These are phyloP conservation scores for Diaporthe batatas DNA, from an alignment of 2,329 filamentous ascomycete species.

Conservation along the genomic window DNA sequence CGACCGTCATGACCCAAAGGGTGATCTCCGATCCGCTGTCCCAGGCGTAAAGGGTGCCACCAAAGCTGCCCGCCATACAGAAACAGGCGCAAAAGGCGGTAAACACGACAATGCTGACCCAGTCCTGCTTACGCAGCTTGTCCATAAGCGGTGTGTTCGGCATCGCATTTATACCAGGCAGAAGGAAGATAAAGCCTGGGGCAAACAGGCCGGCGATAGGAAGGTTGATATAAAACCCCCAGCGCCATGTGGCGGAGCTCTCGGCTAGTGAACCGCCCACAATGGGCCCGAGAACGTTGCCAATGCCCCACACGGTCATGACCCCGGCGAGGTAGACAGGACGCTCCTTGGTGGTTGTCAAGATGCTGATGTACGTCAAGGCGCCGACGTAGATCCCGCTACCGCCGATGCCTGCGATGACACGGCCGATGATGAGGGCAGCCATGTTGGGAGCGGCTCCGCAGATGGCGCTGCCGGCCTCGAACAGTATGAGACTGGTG, in stretches of 20 bases:
- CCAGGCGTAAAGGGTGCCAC: conserved; percentile 63
- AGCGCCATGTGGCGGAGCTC: conserved; percentile 56
- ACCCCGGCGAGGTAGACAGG: conserved; percentile 46
- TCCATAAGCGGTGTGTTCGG: conserved; percentile 43
- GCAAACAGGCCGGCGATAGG: conserved; percentile 55
- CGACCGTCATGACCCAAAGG: conserved; percentile 57
- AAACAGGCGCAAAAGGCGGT: conserved; percentile 55
- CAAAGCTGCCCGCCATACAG: conserved; percentile 64
- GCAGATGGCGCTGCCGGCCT: conserved; percentile 52
- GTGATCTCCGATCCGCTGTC: conserved; percentile 57
- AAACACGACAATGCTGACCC: conserved; percentile 57
- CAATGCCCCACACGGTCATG: conserved; percentile 54
- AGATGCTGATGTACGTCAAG: conserved; percentile 46
- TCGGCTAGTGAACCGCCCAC: conserved; percentile 59
- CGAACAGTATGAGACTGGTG: conserved; percentile 26
- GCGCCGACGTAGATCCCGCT: conserved; percentile 54
- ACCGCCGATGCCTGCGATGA: conserved; percentile 56
- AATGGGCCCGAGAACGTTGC: conserved; percentile 57
- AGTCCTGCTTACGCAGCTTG: conserved; percentile 56
- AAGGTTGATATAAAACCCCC: conserved; percentile 68
- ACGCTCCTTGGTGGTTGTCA: conserved; percentile 46
- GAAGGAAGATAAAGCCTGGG: conserved; percentile 48
- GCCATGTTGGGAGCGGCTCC: conserved; percentile 50
- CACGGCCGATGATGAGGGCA: conserved; percentile 52
- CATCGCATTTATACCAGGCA: conserved; percentile 45